These are phyloP conservation scores for Podospora conica DNA, from an alignment of 495 filamentous ascomycete genomes.

Conservation along the genomic window DNA sequence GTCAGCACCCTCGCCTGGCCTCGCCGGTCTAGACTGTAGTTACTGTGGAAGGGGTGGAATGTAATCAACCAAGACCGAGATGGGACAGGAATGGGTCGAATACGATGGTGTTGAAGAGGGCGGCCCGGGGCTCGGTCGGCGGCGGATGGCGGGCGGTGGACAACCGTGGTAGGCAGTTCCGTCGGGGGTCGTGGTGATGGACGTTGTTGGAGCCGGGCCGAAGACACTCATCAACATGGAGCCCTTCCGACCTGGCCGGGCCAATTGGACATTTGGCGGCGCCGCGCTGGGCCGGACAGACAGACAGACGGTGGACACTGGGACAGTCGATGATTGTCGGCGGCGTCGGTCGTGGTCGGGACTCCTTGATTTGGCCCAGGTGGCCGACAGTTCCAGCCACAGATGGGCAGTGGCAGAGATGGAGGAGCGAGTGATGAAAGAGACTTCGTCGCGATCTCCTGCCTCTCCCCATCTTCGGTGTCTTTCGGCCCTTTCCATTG, in stretches of 20 bases:
- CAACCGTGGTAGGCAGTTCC: neutral
- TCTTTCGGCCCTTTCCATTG: conserved; percentile 26
- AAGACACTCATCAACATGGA: neutral
- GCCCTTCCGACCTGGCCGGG: neutral
- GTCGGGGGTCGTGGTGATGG: neutral
- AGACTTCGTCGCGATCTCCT: conserved; percentile 2
- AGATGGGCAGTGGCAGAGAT: neutral
- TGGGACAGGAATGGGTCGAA: too few species aligned
- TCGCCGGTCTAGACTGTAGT: too few species aligned
- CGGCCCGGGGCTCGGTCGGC: too few species aligned
- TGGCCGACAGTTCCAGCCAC: neutral
- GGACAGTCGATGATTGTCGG: neutral
- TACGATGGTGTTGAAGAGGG: too few species aligned
- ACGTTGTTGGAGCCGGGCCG: neutral
- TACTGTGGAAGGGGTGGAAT: too few species aligned
- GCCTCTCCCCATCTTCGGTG: conserved; percentile 22
- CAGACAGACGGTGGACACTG: neutral
- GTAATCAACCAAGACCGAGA: neutral
- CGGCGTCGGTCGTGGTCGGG: neutral
- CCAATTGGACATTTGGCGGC: neutral
- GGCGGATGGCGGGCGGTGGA: neutral
- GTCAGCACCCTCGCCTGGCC: too few species aligned
- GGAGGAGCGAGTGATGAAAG: neutral
- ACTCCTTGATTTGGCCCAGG: neutral
- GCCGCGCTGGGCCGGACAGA: neutral